Evolutionary conservation across 805 yeast genomes (phyloP).

Genomic region (Vanderwaltozyma polyspora): DNA sequence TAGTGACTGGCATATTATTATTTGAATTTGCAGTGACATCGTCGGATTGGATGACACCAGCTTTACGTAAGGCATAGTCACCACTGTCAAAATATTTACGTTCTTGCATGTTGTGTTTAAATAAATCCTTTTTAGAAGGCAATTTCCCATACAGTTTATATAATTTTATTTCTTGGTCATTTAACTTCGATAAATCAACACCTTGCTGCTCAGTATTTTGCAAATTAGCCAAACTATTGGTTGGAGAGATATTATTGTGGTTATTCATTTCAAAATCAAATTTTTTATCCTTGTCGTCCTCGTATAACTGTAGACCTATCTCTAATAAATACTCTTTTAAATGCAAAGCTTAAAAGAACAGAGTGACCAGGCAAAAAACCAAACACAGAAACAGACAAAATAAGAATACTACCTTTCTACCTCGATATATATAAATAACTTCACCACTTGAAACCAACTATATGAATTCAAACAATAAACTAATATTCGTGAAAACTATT

Average conservation of each 20-base stretch:
- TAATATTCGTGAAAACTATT: too few species aligned
- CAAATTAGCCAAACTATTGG: conserved; percentile 17
- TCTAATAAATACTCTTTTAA: too few species aligned
- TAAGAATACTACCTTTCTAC: too few species aligned
- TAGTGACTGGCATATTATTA: conserved; percentile 26
- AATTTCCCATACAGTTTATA: conserved; percentile 75
- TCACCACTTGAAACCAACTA: too few species aligned
- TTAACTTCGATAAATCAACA: conserved; percentile 44
- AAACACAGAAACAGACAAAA: too few species aligned
- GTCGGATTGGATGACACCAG: conserved; percentile 34
- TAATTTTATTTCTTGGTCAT: conserved; percentile 71
- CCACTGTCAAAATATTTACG: conserved; percentile 91
- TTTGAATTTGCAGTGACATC: conserved; percentile 17
- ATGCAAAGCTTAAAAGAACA: too few species aligned
- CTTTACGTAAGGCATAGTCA: conserved; percentile 79
- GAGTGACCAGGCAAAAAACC: too few species aligned
- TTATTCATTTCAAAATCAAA: too few species aligned
- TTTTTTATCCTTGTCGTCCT: background rate
- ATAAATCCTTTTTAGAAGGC: conserved; percentile 68
- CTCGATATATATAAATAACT: too few species aligned
- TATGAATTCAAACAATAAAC: too few species aligned
- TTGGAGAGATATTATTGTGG: conserved; percentile 15
- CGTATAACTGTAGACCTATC: background rate
- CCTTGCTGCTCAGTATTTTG: conserved; percentile 5
- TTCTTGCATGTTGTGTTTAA: conserved; percentile 68